Conservation (phyloP, 257 asterid genomes). For the Solanum chiquidenum region DNA sequence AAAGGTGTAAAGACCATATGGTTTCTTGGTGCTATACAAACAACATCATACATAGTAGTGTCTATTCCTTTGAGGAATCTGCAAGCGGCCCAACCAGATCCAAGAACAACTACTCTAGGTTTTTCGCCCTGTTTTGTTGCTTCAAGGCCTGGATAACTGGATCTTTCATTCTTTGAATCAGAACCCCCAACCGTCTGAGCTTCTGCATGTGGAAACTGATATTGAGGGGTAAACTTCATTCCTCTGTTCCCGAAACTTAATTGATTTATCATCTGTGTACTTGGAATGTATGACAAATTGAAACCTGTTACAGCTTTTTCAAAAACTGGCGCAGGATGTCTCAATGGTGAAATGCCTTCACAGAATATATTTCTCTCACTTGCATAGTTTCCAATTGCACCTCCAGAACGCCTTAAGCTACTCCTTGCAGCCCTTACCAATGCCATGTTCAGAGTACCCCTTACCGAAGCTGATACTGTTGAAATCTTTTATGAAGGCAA, state of each 20-base stretch:
- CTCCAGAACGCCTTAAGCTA: conserved; percentile 37
- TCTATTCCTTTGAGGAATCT: conserved; percentile 84
- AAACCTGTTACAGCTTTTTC: conserved; percentile 10
- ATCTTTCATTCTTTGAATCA: conserved; percentile 42
- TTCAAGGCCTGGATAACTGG: conserved; percentile 65
- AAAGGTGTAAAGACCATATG: conserved; percentile 96
- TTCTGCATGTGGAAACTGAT: conserved; percentile 46
- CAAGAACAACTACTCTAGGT: conserved; percentile 93
- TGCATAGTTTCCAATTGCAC: conserved; percentile 19
- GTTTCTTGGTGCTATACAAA: conserved; percentile 88
- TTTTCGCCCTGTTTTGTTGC: conserved; percentile 81
- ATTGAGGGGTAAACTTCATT: conserved; percentile 38
- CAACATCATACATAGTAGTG: conserved; percentile 66
- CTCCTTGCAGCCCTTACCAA: conserved; percentile 67
- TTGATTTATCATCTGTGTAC: conserved; percentile 10
- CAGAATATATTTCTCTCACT: conserved; percentile 6
- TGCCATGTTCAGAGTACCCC: conserved; percentile 35
- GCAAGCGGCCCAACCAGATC: conserved; percentile 97
- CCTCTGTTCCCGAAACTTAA: conserved; percentile 39
- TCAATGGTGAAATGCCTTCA: conserved; percentile 13
- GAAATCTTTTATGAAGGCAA: neutral
- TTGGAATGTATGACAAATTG: conserved; percentile 17
- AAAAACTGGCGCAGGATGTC: conserved; percentile 4
- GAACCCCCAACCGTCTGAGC: conserved; percentile 49
- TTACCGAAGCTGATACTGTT: neutral